Evolutionary conservation across 495 filamentous ascomycete species (phyloP).

Genomic region (Aspergillus conjunctus): DNA sequence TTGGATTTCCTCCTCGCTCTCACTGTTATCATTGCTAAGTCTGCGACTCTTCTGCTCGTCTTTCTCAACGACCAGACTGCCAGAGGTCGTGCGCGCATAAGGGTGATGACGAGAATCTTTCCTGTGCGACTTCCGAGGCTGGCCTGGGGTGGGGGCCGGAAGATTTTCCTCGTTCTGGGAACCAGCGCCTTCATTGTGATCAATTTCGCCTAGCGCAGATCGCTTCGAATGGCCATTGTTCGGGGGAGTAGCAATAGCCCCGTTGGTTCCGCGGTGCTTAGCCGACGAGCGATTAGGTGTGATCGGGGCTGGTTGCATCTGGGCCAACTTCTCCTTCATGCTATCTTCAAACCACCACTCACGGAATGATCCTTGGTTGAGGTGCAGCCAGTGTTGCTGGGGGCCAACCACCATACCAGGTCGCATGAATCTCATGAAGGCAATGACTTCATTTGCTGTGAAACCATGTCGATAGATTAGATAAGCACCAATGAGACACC

Average conservation of each 20-base stretch:
- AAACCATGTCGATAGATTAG: slow-evolving; percentile 98
- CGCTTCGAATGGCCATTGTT: slow-evolving; percentile 73
- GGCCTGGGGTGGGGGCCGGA: slow-evolving; percentile 92
- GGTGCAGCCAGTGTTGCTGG: slow-evolving; percentile 99
- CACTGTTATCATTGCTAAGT: slow-evolving; percentile 51
- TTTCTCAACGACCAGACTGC: slow-evolving; percentile 40
- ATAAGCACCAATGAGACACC: slow-evolving; percentile 95
- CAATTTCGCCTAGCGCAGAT: slow-evolving; percentile 86
- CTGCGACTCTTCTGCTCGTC: slow-evolving; percentile 43
- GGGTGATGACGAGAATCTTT: slow-evolving; percentile 60
- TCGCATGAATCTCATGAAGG: slow-evolving; percentile 99
- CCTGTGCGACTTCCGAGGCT: slow-evolving; percentile 84
- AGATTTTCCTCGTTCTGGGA: slow-evolving; percentile 74
- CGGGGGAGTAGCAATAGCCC: slow-evolving; percentile 77
- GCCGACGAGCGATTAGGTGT: slow-evolving; percentile 72
- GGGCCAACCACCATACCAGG: slow-evolving; percentile 99
- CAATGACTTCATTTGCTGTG: slow-evolving; percentile 96
- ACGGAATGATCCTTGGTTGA: slow-evolving; percentile 94
- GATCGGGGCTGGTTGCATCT: slow-evolving; percentile 60
- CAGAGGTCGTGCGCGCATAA: slow-evolving; percentile 51
- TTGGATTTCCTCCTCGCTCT: slow-evolving; percentile 79
- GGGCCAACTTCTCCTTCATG: slow-evolving; percentile 65
- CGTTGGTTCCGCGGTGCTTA: slow-evolving; percentile 56
- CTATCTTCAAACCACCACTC: slow-evolving; percentile 98
- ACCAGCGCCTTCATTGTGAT: slow-evolving; percentile 67